phyloP scores from a whole-genome alignment of 2,329 filamentous ascomycete species.

The Aspergillus viridinutans region DNA sequence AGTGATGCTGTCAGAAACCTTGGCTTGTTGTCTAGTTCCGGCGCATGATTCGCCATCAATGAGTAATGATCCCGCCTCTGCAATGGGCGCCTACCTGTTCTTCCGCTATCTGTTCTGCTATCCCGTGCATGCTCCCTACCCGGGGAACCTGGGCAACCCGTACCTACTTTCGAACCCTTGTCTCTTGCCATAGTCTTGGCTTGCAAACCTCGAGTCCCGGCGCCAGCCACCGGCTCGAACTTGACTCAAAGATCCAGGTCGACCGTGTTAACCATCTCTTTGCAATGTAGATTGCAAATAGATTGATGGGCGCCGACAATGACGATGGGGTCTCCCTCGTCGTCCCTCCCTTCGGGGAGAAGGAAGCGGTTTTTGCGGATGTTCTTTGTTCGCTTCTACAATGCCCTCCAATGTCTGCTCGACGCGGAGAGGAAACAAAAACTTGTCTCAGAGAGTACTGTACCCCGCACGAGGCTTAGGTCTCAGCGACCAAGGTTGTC shows the following conservation, averaged over 20 bases:
- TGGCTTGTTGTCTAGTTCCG: conserved; percentile 39
- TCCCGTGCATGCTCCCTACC: conserved; percentile 49
- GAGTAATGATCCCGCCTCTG: conserved; percentile 15
- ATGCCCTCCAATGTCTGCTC: conserved; percentile 56
- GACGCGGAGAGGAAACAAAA: conserved; percentile 80
- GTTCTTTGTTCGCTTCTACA: conserved; percentile 81
- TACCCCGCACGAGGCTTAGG: conserved; percentile 64
- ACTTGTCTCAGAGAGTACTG: conserved; percentile 86
- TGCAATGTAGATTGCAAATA: conserved; percentile 49
- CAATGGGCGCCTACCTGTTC: conserved; percentile 9
- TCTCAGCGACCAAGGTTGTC: conserved; percentile 9
- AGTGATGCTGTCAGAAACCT: conserved; percentile 21
- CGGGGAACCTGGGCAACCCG: conserved; percentile 33
- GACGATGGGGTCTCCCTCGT: conserved; percentile 21
- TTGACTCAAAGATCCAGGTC: conserved; percentile 51
- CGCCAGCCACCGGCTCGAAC: conserved; percentile 50
- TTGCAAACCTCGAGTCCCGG: conserved; percentile 50
- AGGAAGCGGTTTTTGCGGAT: conserved; percentile 85
- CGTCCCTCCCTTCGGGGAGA: conserved; percentile 38
- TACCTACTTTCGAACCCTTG: conserved; percentile 39
- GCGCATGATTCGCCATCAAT: conserved; percentile 21
- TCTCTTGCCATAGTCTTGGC: conserved; percentile 14
- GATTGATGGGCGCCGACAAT: conserved; percentile 56
- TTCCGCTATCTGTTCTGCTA: conserved; percentile 21
- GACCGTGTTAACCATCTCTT: conserved; percentile 65